A percentile compares a stretch with the other conserved stretches of the same genome.
phyloP scores from a whole-genome alignment of 2,329 filamentous ascomycete genomes.

The Diaporthe sp. region DNA sequence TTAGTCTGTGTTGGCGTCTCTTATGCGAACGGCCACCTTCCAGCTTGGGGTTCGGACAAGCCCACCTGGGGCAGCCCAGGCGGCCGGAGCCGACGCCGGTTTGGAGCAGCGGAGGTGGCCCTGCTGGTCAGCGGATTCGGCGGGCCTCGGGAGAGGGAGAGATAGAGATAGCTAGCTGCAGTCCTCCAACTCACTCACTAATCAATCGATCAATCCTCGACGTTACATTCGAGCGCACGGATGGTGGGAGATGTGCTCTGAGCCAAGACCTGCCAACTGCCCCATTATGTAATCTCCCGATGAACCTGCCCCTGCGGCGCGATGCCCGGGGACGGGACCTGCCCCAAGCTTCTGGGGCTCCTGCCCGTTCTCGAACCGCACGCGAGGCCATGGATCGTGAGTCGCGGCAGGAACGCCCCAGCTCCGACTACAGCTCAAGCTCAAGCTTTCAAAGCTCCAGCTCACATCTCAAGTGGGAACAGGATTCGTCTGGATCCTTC shows the following conservation, averaged over 20 bases:
- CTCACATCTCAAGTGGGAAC: background rate
- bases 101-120: constrained; percentile 26
- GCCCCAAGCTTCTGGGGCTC: constrained; percentile 27
- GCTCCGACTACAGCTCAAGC: background rate
- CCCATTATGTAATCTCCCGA: constrained; percentile 29
- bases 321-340: background rate
- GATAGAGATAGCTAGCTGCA: background rate
- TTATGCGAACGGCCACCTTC: constrained; percentile 24
- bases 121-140: constrained; percentile 8
- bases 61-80: constrained; percentile 24
- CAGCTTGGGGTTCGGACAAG: constrained; percentile 25
- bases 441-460: background rate
- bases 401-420: constrained; percentile 8
- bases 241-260: background rate
- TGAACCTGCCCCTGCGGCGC: background rate
- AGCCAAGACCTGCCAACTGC: constrained; percentile 2
- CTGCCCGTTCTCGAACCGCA: constrained; percentile 15
- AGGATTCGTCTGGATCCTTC: constrained; percentile 27
- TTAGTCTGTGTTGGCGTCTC: constrained; percentile 22
- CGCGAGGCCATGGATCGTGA: constrained; percentile 20
- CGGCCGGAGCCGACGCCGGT: constrained; percentile 31
- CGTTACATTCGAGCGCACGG: constrained; percentile 23
- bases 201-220: background rate
- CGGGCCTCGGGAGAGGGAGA: background rate
- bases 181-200: background rate